Percentiles rank a stretch among this genome's conserved stretches.
These are phyloP conservation scores for Pseudogymnoascus sp. DNA, from an alignment of 2,329 filamentous ascomycete genomes.

Conservation along the genomic window DNA sequence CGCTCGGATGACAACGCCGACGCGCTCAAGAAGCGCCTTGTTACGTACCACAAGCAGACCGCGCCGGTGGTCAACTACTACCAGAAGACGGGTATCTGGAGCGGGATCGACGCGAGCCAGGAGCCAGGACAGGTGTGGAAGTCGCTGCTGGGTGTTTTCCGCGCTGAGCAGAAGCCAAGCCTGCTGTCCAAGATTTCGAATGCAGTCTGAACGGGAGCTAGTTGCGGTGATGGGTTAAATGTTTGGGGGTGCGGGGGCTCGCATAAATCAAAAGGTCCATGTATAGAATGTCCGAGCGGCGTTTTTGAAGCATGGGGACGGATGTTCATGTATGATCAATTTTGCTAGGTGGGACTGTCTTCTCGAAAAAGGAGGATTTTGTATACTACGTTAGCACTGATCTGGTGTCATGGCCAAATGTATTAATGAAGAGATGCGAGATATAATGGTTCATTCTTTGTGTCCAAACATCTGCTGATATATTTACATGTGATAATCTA, in stretches of 20 bases:
- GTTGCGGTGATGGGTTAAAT: conserved; percentile 14
- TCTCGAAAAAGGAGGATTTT: neutral
- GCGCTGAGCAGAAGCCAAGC: conserved; percentile 44
- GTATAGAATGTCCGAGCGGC: conserved; percentile 7
- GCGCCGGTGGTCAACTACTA: conserved; percentile 91
- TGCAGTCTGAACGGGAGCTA: conserved; percentile 13
- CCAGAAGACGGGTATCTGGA: conserved; percentile 96
- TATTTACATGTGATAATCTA: conserved; percentile 5
- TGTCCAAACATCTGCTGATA: neutral
- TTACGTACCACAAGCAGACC: conserved; percentile 92
- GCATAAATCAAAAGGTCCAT: conserved; percentile 21
- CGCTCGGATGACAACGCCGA: conserved; percentile 95
- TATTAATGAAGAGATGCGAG: conserved; percentile 9
- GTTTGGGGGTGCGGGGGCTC: conserved; percentile 15
- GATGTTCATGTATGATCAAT: conserved; percentile 9
- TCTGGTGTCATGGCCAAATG: conserved; percentile 9
- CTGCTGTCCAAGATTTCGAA: conserved; percentile 29
- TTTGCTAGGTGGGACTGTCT: neutral
- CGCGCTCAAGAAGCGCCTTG: conserved; percentile 87
- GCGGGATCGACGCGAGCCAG: conserved; percentile 89
- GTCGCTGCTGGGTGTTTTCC: conserved; percentile 78
- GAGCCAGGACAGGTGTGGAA: conserved; percentile 95
- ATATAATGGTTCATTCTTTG: neutral
- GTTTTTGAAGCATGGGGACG: conserved; percentile 4
- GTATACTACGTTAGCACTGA: conserved; percentile 9